Conservation (phyloP, 2,329 filamentous ascomycete genomes). For the Pseudogymnoascus sp. region DNA sequence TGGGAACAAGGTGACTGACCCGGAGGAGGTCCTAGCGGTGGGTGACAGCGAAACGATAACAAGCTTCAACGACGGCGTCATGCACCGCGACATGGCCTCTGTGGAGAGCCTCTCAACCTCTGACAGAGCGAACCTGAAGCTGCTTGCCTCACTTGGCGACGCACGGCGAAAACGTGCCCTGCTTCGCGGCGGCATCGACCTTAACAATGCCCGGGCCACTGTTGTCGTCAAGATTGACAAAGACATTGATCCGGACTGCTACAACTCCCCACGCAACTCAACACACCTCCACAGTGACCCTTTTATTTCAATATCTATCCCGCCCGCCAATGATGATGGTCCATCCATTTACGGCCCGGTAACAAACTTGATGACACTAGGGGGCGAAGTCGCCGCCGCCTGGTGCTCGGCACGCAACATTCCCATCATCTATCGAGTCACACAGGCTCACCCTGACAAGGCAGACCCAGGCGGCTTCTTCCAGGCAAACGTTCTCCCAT, state of each 20-base stretch:
- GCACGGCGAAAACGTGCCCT: constrained; percentile 32
- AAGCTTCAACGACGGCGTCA: constrained; percentile 1
- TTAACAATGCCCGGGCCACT: constrained; percentile 36
- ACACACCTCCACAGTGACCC: neutral
- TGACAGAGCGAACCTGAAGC: constrained; percentile 39
- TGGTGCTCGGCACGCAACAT: constrained; percentile 53
- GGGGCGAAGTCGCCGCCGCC: constrained; percentile 50
- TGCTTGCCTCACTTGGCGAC: constrained; percentile 40
- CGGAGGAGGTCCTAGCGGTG: neutral
- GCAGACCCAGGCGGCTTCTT: constrained; percentile 22
- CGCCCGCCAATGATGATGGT: neutral
- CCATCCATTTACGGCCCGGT: constrained; percentile 29
- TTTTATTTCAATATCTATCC: neutral
- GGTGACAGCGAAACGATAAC: neutral
- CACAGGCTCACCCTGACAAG: constrained; percentile 20
- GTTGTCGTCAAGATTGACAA: constrained; percentile 37
- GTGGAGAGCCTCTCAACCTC: constrained; percentile 33
- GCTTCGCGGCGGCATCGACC: constrained; percentile 43
- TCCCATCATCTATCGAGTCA: constrained; percentile 47
- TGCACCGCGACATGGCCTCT: neutral
- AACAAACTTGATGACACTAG: constrained; percentile 49
- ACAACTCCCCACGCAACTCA: constrained; percentile 4
- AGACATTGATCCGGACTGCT: neutral
- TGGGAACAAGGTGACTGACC: constrained; percentile 8
- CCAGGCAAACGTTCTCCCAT: constrained; percentile 18